Percentiles rank a stretch among this genome's conserved stretches.
Evolutionary conservation across 176 grass and related monocot genomes (phyloP).

Genomic region (Microstegium vimineum): DNA sequence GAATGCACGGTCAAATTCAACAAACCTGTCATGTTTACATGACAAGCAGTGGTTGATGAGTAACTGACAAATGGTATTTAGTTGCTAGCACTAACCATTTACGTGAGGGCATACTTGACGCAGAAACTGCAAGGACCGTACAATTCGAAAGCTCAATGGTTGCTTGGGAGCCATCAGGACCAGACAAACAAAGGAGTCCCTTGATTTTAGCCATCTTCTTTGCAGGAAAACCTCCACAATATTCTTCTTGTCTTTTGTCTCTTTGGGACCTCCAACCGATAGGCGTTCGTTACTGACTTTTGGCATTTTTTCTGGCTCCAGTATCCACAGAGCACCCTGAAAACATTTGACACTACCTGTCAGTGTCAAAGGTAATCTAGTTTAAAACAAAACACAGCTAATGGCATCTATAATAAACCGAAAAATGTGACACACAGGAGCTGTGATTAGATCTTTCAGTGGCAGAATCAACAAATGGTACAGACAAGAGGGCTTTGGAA

Average conservation of each 20-base stretch:
- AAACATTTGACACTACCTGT: background rate
- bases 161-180: conserved; percentile 49
- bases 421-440: background rate
- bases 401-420: background rate
- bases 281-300: conserved; percentile 51
- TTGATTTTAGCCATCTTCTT: conserved; percentile 76
- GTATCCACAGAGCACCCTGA: conserved; percentile 82
- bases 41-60: background rate
- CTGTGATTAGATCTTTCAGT: background rate
- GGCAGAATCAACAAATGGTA: background rate
- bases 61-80: background rate
- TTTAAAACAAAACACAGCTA: conserved; percentile 1
- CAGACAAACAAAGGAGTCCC: conserved; percentile 60
- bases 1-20: background rate
- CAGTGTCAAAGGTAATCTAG: background rate
- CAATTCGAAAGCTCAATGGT: conserved; percentile 65
- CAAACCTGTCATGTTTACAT: background rate
- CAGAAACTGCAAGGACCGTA: conserved; percentile 69
- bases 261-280: conserved; percentile 47
- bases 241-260: conserved; percentile 50
- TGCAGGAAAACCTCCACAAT: conserved; percentile 68
- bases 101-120: conserved; percentile 61
- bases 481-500: background rate
- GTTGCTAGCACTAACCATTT: conserved; percentile 73
- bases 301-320: conserved; percentile 76